Evolutionary conservation across 495 filamentous ascomycete genomes (phyloP), one percentile per base, ranked within the genome.

Genomic region (Trichoderma asperelloides): DNA sequence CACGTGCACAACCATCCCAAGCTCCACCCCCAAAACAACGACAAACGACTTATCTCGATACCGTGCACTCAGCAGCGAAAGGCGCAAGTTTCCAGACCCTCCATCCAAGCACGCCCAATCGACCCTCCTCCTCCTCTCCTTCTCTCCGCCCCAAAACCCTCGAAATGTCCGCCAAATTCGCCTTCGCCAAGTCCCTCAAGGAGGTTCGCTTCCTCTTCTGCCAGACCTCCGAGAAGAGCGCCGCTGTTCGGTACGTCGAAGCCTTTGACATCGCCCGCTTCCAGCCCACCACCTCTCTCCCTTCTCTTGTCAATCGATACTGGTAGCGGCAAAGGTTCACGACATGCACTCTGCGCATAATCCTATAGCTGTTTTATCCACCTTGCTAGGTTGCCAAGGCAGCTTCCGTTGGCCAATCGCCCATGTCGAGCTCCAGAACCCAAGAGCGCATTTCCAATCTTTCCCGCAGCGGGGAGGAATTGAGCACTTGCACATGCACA

Each of bases 181-280:
- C 86, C 71, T 98, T 98, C 78, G 85, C 88, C 67, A 91, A 90
- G 75, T 77, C 84, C 67, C 81, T 98, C 74, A 97, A 94, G 85
- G 95, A 98, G 83, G 84, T 98, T 75, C 92, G 95, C 70, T 98
- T 98, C 81, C 83, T 93, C 69, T 93, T 98, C 81, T 98, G 96
- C 81, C 95, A 98, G 79, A 91, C 89, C 43, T 89, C 87, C 49
- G 91, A 97, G 75, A 86, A 90, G 73, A 96, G 94, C 80, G 88
- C 90, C 70, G 88, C 89, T 67, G 88, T 89, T 67, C 86, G 96
- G 96, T 96, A 78, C 71, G 81, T 49, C 16, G 21, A 23, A 21
- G 16, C 23, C 27, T 39, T 21, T 40, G 5, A 37, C 9, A 37
- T 37, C 33, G 33, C 33, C 33, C 5, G 33, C 33, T 37, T 37